Evolutionary conservation across 352 stramenopile species (phyloP), one percentile per base, ranked within the genome.

Genomic region (Phytopythium vexans): DNA sequence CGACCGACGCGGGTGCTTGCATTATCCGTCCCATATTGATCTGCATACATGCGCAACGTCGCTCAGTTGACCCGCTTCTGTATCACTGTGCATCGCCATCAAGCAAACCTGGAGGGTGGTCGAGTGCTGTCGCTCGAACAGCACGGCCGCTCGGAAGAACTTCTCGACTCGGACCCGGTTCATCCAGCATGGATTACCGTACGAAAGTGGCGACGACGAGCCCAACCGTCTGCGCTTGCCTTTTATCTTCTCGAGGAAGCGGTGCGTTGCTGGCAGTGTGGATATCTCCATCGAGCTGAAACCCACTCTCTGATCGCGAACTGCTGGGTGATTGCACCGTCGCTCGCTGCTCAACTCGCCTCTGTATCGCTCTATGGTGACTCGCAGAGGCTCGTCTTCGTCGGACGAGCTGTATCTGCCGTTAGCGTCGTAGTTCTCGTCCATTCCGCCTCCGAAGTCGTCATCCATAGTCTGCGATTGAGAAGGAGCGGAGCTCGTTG

Each of bases 161-260:
- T 68, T 58, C n/a, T 70, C 74, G 38, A 87, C 60, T 40, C 82
- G 75, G 11, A 74, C 76, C 39, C 83, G 69, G 14, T 71, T 82
- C 45, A 82, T 68, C 60, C 75, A 84, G 45, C 65, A 47, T 6
- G 78, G 74, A 49, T 75, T 86, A 1, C 64, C 64, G 14, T 86
- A 69, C 27, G 70, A 49, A 8, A 86, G 62, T 51, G 82, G 61
- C 34, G 49, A 55, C n/a, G 76, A 58, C 33, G 74, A 70, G 12
- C 62, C 69, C 32, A 66, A 63, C n/a, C 72, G 66, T 14, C 45
- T 62, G 9, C 68, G 66, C 43, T 88, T 86, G 9, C 74, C 72
- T 48, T 86, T 85, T 15, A 89, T 56, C 21, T 73, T 86, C 2
- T 73, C 67, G 11, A 85, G 52, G 60, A 89, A 89, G 3, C 63